Evolutionary conservation across 1,284 basidiomycete species (phyloP), one percentile per base, ranked within the genome.

Genomic region (Pseudozyma hubeiensis): DNA sequence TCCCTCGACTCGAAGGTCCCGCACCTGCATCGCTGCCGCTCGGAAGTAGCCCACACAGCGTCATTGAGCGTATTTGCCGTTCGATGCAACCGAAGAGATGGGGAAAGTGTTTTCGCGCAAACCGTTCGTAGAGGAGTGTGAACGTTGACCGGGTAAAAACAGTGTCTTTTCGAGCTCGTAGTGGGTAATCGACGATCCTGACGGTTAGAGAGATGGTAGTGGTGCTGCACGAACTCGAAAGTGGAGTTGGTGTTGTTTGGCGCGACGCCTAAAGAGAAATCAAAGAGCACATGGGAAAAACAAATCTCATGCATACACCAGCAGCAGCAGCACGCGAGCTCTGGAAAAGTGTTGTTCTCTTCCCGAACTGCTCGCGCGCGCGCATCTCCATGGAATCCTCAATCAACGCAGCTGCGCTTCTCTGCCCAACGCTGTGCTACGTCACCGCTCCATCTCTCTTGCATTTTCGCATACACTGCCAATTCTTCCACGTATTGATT

Each of bases 21-120:
- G 40, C 40, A 7, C n/a, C 40, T 10, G 7, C 13, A 7, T 14
- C 40, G 16, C 10, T 37, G 35, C 24, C 24, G 24, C 24, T 24
- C 24, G 24, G 14, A 37, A 65, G 46, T 0, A 62, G 41, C 0
- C 65, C 65, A 41, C 65, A 67, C 11, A 67, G 46, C 19, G 54
- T 53, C 65, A 67, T 67, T 7, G 7, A 1, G 29, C 14, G 30
- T 24, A 39, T 35, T 1, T 14, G 47, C 17, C 16, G 30, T 35
- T 33, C 16, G 24, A 24, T 24, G 24, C 24, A 24, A 24, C 24
- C 24, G 24, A 24, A 24, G 24, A 24, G 24, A 24, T 24, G 24
- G 24, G 24, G 24, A 14, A 6, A 4, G 24, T 5, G 29, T 29
- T 14, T 37, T 37, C 14, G 35, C 44, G 16, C 10, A 14, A 33